A percentile compares a stretch with the other conserved stretches of the same genome.
Conservation (phyloP, 306 rosid species). For the Pterocarpus santalinus region DNA sequence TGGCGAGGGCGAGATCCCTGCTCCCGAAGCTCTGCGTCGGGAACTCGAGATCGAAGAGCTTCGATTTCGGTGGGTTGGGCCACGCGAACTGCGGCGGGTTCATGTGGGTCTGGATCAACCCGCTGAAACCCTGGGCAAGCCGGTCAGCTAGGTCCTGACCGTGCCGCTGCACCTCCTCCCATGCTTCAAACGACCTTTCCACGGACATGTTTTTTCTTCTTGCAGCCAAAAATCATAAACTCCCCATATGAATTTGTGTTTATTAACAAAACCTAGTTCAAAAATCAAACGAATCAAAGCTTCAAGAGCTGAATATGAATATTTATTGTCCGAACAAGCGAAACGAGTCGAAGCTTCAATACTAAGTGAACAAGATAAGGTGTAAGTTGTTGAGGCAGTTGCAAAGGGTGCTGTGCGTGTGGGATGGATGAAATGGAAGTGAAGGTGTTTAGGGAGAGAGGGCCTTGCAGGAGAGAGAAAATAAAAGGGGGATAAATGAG, state of each 20-base stretch:
- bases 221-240: slow-evolving; percentile 25
- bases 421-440: not conserved
- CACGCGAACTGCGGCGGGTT: slow-evolving; percentile 81
- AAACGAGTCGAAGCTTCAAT: not conserved
- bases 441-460: not conserved
- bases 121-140: slow-evolving; percentile 90
- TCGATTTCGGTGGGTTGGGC: slow-evolving; percentile 79
- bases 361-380: not conserved
- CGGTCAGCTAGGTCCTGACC: slow-evolving; percentile 98
- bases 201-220: slow-evolving; percentile 64
- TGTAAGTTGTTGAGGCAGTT: not conserved
- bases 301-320: not conserved
- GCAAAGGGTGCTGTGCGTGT: not conserved
- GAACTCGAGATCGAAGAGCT: slow-evolving; percentile 85
- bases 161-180: slow-evolving; percentile 99
- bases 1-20: slow-evolving; percentile 64
- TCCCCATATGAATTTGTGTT: slow-evolving; percentile 41
- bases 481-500: not conserved
- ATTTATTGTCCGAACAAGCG: no score
- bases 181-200: slow-evolving; percentile 90
- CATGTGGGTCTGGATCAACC: slow-evolving; percentile 82
- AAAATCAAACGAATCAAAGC: not conserved
- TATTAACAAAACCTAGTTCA: no score
- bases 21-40: slow-evolving; percentile 67
- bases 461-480: no score